Evolutionary conservation across 75 land plant genomes (phyloP), one percentile per base, ranked within the genome.

Genomic region (Picea glauca): DNA sequence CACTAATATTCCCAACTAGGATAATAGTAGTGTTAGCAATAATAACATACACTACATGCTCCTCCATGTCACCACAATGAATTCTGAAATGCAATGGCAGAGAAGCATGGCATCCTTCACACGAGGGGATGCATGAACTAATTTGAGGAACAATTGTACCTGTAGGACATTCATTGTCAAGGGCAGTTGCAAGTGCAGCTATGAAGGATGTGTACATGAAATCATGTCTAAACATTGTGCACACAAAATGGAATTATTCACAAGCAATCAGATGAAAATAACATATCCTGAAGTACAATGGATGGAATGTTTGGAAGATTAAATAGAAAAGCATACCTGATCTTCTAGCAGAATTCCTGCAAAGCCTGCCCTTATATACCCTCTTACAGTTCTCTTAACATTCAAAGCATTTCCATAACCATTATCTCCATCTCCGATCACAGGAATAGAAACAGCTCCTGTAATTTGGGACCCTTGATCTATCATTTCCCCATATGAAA

Each of bases 331-430:
- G 35, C 50, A 32, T 79, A 94, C 99, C 99, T 97, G 99, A 85
- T 97, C 99, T 87, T 97, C 99, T 60, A 96, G 85, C 79, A 97
- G 87, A 35, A 97, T 95, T 70, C 99, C 99, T 57, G 98, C 98
- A 84, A 97, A 93, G 33, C 99, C 99, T 56, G 99, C 99, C 76
- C 78, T 82, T 13, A 93, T 91, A 73, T 80, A 97, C 31, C 98
- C 99, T 83, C 90, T 93, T 31, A 97, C 95, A 60, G 99, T 97
- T 80, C 99, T 85, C 81, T 94, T 97, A 30, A 97, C 98, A 90
- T 93, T 97, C 83, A 97, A 86, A 33, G 90, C 88, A 87, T 95
- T 97, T 17, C 99, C 99, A 84, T 97, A 97, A 46, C 99, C 99
- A 83, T 91, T 94, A 79, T 97, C 99, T 12, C 88, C 99, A 90